These are phyloP conservation scores for Rutstroemia sp. DNA, from an alignment of 2,329 filamentous ascomycete species.

Conservation along the genomic window DNA sequence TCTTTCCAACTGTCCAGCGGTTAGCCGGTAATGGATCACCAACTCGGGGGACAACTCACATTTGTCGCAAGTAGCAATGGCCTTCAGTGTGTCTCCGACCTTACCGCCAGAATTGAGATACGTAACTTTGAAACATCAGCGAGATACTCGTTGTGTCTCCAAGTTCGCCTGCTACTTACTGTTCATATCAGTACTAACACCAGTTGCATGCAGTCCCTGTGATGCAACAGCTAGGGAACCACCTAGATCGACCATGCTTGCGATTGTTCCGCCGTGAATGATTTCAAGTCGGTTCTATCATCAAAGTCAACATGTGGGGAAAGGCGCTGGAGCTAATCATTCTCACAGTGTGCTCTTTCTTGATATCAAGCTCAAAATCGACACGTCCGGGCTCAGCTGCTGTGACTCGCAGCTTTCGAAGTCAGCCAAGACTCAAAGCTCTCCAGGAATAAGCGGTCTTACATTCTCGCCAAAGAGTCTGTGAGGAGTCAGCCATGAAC, in stretches of 20 bases:
- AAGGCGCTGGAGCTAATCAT: background rate
- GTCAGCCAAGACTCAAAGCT: slow-evolving; percentile 1
- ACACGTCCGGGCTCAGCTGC: slow-evolving; percentile 59
- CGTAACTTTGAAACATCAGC: slow-evolving; percentile 40
- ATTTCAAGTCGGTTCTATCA: slow-evolving; percentile 66
- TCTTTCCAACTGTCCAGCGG: slow-evolving; percentile 49
- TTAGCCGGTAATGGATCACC: background rate
- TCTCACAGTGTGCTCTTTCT: slow-evolving; percentile 65
- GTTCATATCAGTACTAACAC: slow-evolving; percentile 59
- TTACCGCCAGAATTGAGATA: slow-evolving; percentile 53
- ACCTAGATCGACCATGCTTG: slow-evolving; percentile 63
- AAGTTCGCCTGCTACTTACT: slow-evolving; percentile 32
- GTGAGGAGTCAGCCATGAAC: background rate
- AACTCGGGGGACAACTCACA: slow-evolving; percentile 33
- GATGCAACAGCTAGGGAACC: slow-evolving; percentile 60
- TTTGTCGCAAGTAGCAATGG: slow-evolving; percentile 53
- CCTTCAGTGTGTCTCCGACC: slow-evolving; percentile 48
- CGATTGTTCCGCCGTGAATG: slow-evolving; percentile 72
- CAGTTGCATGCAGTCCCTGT: slow-evolving; percentile 53
- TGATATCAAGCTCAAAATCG: slow-evolving; percentile 68
- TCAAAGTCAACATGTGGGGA: background rate
- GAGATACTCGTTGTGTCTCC: background rate
- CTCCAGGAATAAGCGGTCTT: background rate
- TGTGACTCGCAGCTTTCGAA: slow-evolving; percentile 55
- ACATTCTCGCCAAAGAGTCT: slow-evolving; percentile 31